Evolutionary conservation across 2,329 filamentous ascomycete genomes (phyloP).

Genomic region (Sphaerostilbella broomeana): DNA sequence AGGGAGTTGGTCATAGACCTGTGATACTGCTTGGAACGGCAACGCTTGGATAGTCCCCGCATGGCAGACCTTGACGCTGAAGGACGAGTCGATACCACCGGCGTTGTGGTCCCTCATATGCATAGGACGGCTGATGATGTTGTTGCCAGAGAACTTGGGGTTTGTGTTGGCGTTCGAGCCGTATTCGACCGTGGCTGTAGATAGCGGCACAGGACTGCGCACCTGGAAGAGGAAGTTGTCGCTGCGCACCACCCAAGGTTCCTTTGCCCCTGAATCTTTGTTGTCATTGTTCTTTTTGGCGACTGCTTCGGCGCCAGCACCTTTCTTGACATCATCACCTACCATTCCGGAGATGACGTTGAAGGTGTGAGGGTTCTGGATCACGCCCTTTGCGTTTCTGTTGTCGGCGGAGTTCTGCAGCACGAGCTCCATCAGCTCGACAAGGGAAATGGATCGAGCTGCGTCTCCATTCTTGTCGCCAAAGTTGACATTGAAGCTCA

Average conservation of each 20-base stretch:
- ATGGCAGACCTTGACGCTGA: not conserved
- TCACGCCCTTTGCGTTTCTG: not conserved
- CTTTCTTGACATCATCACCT: not conserved
- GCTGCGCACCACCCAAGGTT: not conserved
- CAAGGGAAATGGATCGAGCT: too few relatives aligned
- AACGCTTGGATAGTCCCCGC: not conserved
- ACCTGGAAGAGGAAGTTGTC: not conserved
- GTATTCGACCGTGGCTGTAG: not conserved
- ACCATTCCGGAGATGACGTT: not conserved
- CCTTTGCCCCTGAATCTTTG: not conserved
- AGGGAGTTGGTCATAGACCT: not conserved
- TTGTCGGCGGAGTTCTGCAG: not conserved
- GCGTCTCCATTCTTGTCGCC: too few relatives aligned
- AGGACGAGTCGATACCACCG: not conserved
- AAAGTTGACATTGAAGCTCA: constrained; percentile 21
- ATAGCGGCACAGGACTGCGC: not conserved
- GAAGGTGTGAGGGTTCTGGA: not conserved
- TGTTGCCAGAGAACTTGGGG: not conserved
- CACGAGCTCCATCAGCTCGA: not conserved
- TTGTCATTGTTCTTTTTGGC: not conserved
- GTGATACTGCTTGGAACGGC: not conserved
- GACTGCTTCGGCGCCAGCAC: too few relatives aligned
- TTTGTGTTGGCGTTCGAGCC: not conserved
- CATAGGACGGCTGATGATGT: not conserved
- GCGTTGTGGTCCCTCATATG: not conserved